Evolutionary conservation across 1,284 basidiomycete genomes (phyloP).

Genomic region (Cutaneotrichosporon mucoides): DNA sequence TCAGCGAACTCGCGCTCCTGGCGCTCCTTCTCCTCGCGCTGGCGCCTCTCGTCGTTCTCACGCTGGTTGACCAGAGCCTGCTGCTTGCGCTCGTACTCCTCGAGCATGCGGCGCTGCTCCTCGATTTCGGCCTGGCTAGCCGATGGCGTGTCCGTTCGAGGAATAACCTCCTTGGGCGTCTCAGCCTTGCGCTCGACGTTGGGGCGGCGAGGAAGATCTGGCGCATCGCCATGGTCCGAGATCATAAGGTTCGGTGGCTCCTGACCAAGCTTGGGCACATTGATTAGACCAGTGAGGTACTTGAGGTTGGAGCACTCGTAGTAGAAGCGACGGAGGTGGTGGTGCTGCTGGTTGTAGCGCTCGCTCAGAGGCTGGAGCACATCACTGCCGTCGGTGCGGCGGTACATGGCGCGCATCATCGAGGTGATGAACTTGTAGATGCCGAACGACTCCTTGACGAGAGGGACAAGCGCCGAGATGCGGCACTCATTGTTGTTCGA

Average conservation of each 20-base stretch:
- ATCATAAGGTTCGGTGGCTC: slow-evolving; percentile 83
- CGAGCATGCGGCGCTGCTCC: slow-evolving; percentile 91
- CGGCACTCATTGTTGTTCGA: slow-evolving; percentile 92
- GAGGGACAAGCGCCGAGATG: slow-evolving; percentile 85
- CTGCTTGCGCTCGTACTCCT: slow-evolving; percentile 96
- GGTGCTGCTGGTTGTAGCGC: slow-evolving; percentile 82
- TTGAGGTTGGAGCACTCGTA: slow-evolving; percentile 97
- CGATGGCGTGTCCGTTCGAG: slow-evolving; percentile 56
- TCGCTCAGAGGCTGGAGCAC: slow-evolving; percentile 78
- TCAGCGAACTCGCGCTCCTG: slow-evolving; percentile 87
- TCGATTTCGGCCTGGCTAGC: slow-evolving; percentile 74
- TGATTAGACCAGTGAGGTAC: slow-evolving; percentile 90
- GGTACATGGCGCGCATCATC: slow-evolving; percentile 92
- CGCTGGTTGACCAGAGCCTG: slow-evolving; percentile 70
- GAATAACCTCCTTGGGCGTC: slow-evolving; percentile 60
- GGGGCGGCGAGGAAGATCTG: slow-evolving; percentile 83
- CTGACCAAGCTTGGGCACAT: slow-evolving; percentile 92
- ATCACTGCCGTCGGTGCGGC: slow-evolving; percentile 80
- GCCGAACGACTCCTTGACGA: slow-evolving; percentile 95
- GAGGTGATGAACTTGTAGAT: slow-evolving; percentile 96
- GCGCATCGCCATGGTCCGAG: slow-evolving; percentile 57
- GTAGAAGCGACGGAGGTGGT: slow-evolving; percentile 88
- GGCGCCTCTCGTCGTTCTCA: slow-evolving; percentile 74
- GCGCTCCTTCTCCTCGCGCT: slow-evolving; percentile 70
- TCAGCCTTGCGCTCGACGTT: slow-evolving; percentile 53